Percentiles rank a stretch among this genome's conserved stretches.
These are phyloP conservation scores for Coelastrella sp. DNA, from an alignment of 139 green algal genomes.

Conservation along the genomic window DNA sequence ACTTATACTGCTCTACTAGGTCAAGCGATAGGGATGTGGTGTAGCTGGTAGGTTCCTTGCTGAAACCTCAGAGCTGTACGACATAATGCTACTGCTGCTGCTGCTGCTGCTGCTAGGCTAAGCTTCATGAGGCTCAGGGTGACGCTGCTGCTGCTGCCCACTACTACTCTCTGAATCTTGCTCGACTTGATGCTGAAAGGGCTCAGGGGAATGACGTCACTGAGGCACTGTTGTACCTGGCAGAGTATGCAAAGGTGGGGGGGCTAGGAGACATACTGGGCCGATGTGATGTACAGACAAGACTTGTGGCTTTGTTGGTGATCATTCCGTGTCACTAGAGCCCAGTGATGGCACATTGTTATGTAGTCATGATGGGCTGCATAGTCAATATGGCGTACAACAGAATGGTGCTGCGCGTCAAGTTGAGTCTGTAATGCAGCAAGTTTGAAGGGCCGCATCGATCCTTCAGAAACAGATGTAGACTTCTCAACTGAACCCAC, in stretches of 20 bases:
- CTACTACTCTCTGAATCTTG: conserved; percentile 84
- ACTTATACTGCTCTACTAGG: background rate
- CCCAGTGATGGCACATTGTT: too few relatives aligned
- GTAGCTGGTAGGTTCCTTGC: conserved; percentile 17
- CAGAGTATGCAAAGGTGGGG: conserved; percentile 75
- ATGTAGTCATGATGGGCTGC: too few relatives aligned
- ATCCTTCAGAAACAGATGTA: too few relatives aligned
- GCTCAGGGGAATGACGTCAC: conserved; percentile 32
- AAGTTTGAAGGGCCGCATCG: too few relatives aligned
- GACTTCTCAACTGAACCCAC: too few relatives aligned
- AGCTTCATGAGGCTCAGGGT: conserved; percentile 74
- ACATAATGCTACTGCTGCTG: background rate
- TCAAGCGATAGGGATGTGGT: background rate
- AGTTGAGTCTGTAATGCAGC: too few relatives aligned
- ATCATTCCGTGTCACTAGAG: too few relatives aligned
- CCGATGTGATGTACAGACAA: too few relatives aligned
- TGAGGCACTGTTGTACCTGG: conserved; percentile 92
- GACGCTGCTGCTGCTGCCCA: conserved; percentile 75
- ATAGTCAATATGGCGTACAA: too few relatives aligned
- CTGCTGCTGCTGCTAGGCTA: conserved; percentile 63
- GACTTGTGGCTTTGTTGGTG: background rate
- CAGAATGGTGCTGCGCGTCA: too few relatives aligned
- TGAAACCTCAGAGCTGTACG: background rate
- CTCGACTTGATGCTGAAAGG: conserved; percentile 74
- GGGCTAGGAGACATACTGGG: too few relatives aligned